Percentiles rank a stretch among this genome's conserved stretches.
These are phyloP conservation scores for Hypomyces rosellus DNA, from an alignment of 2,329 filamentous ascomycete genomes.

Conservation along the genomic window DNA sequence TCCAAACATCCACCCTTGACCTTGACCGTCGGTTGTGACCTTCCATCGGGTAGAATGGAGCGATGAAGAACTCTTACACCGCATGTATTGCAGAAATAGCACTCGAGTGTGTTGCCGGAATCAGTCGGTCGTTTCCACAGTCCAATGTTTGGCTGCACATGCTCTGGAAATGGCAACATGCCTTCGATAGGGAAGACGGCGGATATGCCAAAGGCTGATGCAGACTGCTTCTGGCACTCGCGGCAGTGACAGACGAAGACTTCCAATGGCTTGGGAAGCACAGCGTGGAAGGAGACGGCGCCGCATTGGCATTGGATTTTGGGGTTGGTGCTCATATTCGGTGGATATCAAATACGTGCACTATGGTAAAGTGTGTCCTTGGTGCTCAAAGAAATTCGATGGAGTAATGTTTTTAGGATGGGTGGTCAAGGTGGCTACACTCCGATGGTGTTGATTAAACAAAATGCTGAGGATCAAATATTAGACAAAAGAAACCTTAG, in stretches of 20 bases:
- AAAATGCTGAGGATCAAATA: too few species aligned
- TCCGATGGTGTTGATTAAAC: too few species aligned
- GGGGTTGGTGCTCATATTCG: constrained; percentile 12
- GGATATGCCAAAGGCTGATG: constrained; percentile 40
- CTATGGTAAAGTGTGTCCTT: too few species aligned
- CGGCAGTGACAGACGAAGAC: constrained; percentile 42
- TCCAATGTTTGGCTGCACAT: constrained; percentile 26
- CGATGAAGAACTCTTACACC: constrained; percentile 44
- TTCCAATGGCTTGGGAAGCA: constrained; percentile 26
- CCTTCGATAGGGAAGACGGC: constrained; percentile 35
- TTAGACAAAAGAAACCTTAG: too few species aligned
- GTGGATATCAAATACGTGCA: too few species aligned
- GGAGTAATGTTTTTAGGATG: too few species aligned
- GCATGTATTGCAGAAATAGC: constrained; percentile 37
- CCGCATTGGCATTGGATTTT: constrained; percentile 35
- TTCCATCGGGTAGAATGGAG: constrained; percentile 31
- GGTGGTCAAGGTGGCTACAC: too few species aligned
- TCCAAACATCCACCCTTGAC: constrained; percentile 42
- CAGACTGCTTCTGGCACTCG: constrained; percentile 39
- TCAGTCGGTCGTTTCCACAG: constrained; percentile 35
- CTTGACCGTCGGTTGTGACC: constrained; percentile 29
- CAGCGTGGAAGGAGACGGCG: constrained; percentile 29
- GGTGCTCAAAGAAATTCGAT: too few species aligned
- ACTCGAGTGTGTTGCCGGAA: constrained; percentile 35
- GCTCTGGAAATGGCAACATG: constrained; percentile 33